Evolutionary conservation across 495 filamentous ascomycete genomes (phyloP).

Genomic region (Neurospora pannonica): DNA sequence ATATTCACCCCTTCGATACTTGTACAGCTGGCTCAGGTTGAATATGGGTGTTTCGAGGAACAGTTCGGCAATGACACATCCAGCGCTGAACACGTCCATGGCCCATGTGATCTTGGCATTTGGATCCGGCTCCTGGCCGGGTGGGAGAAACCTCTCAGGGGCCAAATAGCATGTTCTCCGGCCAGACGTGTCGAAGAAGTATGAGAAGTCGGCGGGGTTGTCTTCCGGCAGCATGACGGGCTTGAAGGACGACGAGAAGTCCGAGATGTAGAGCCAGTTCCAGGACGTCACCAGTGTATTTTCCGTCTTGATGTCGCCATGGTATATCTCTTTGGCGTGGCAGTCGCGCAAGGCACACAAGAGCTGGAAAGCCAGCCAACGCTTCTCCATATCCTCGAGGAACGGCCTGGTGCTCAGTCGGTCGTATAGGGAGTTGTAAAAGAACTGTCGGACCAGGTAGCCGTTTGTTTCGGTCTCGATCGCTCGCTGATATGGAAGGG

Average conservation of each 20-base stretch:
- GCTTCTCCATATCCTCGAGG: constrained; percentile 95
- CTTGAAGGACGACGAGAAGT: constrained; percentile 94
- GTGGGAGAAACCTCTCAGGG: constrained; percentile 77
- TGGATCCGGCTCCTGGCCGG: constrained; percentile 51
- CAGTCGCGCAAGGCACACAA: constrained; percentile 89
- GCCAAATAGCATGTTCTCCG: constrained; percentile 93
- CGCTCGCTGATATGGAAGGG: constrained; percentile 78
- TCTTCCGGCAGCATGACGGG: constrained; percentile 91
- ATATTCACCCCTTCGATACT: constrained; percentile 86
- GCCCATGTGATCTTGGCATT: constrained; percentile 64
- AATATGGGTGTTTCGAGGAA: constrained; percentile 96
- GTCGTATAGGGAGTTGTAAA: constrained; percentile 96
- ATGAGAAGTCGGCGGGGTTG: constrained; percentile 94
- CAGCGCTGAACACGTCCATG: constrained; percentile 98
- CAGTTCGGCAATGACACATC: constrained; percentile 94
- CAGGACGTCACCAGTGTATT: constrained; percentile 95
- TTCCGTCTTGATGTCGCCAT: constrained; percentile 98
- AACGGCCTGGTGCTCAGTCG: constrained; percentile 95
- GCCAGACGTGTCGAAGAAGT: constrained; percentile 92
- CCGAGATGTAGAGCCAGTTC: constrained; percentile 97
- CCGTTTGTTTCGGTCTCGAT: constrained; percentile 85
- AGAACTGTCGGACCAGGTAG: constrained; percentile 90
- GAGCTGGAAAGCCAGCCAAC: constrained; percentile 95
- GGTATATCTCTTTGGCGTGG: constrained; percentile 81
- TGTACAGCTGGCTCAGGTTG: constrained; percentile 84